These are phyloP conservation scores for Yamadazyma buinensis DNA, from an alignment of 1,139 yeast species.

Conservation along the genomic window DNA sequence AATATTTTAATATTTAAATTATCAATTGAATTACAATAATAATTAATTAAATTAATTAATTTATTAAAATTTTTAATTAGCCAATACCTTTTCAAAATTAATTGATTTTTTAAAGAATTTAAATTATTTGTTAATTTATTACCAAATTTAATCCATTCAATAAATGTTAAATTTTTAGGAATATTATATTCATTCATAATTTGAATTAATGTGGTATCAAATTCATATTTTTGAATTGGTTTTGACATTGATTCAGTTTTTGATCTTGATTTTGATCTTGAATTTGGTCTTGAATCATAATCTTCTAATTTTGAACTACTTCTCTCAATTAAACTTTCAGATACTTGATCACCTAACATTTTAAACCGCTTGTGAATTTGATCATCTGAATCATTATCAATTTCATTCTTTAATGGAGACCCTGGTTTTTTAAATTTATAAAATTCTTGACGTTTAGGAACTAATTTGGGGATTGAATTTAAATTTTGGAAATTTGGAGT, in stretches of 20 bases:
- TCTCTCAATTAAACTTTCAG: neutral
- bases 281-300: neutral
- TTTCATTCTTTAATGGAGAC: constrained; percentile 9
- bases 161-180: constrained; percentile 3
- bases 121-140: constrained; percentile 1
- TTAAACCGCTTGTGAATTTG: too few relatives aligned
- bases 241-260: neutral
- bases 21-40: neutral
- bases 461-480: constrained; percentile 1
- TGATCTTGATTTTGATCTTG: neutral
- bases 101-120: neutral
- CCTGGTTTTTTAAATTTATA: constrained; percentile 2
- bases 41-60: constrained; percentile 1
- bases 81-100: constrained; percentile 4
- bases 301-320: constrained; percentile 9
- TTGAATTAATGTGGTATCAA: neutral
- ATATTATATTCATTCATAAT: neutral
- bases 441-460: neutral
- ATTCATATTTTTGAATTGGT: neutral
- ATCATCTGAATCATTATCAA: too few relatives aligned
- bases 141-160: constrained; percentile 4
- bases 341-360: too few relatives aligned
- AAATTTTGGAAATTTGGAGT: neutral
- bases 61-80: constrained; percentile 1
- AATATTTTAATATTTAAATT: constrained; percentile 1